A percentile compares a stretch with the other conserved stretches of the same genome.
Conservation (phyloP, 306 rosid genomes). For the Gillenia trifoliata region DNA sequence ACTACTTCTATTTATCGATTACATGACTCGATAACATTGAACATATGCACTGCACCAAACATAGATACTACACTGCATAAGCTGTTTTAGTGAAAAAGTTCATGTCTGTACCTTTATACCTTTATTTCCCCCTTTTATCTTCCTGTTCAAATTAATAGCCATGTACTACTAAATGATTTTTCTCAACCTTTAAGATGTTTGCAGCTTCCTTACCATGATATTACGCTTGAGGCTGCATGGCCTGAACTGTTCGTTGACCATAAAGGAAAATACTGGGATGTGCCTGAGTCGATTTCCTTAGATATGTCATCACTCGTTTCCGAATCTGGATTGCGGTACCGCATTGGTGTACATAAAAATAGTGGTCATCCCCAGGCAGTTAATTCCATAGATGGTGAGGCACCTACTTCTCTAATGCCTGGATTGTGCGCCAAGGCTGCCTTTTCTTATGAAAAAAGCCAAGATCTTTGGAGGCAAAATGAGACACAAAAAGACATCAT, state of each 20-base stretch:
- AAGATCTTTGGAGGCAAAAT: conserved; percentile 57
- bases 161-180: conserved; percentile 8
- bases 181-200: conserved; percentile 18
- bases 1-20: background rate
- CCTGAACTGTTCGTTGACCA: conserved; percentile 82
- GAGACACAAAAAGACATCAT: conserved; percentile 23
- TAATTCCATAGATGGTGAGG: conserved; percentile 31
- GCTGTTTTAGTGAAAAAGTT: background rate
- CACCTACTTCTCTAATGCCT: conserved; percentile 57
- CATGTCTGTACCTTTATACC: background rate
- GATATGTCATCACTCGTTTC: conserved; percentile 63
- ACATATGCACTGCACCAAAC: background rate
- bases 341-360: conserved; percentile 67
- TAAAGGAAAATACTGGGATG: conserved; percentile 90
- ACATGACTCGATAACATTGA: background rate
- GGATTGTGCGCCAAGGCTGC: conserved; percentile 85
- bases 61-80: background rate
- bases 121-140: background rate
- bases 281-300: conserved; percentile 68
- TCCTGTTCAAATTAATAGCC: conserved; percentile 3
- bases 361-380: conserved; percentile 57
- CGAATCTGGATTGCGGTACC: conserved; percentile 67
- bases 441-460: conserved; percentile 54
- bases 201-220: conserved; percentile 79
- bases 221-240: conserved; percentile 84